Base-by-base conservation (phyloP, 2,329 filamentous ascomycete genomes). In the Fusarium mexicanum region DNA sequence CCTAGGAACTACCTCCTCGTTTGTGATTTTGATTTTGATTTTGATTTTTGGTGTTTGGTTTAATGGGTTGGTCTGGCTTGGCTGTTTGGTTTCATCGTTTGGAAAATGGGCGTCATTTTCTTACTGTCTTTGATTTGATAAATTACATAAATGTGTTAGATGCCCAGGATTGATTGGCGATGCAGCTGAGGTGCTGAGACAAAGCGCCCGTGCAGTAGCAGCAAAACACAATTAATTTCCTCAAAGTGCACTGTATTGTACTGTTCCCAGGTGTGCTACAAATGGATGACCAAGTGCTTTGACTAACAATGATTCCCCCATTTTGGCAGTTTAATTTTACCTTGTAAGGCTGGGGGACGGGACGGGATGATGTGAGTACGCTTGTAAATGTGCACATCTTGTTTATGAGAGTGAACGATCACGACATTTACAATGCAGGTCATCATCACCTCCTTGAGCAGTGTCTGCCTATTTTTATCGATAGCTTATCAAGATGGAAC, bases 251-350 rank as follows among this genome's bases (percentile, higher is more conserved):
- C 31, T 51, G 48, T 48, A 29, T 31, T 54, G 24, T 38, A 26
- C 29, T 22, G 33, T 53, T 8, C 6, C 24, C 29, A 35, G 40
- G n/a, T 37, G 35, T 53, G 65, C 63, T 41, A 18, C 29, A 61
- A 46, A 65, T 59, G 66, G 46, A 70, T 70, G 67, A 70, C 66
- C 66, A 70, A 70, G 37, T 53, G 59, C 38, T 46, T 70, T 70
- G 51, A 70, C 67, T 70, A 65, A 70, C 41, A 43, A 33, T 38
- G 50, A 46, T n/a, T 33, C 37, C 35, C 38, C 38, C 31, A 46
- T 43, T 22, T 41, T 43, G 17, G 24, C 20, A 59, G 37, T 37
- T 37, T 35, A 40, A 59, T 48, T 37, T 37, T 35, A 60, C 53
- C 53, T 35, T 33, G 46, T 59, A 70, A 70, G 66, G 51, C 67